These are phyloP conservation scores for Auricularia auricula-judae DNA, from an alignment of 768 basidiomycete species.

Conservation along the genomic window DNA sequence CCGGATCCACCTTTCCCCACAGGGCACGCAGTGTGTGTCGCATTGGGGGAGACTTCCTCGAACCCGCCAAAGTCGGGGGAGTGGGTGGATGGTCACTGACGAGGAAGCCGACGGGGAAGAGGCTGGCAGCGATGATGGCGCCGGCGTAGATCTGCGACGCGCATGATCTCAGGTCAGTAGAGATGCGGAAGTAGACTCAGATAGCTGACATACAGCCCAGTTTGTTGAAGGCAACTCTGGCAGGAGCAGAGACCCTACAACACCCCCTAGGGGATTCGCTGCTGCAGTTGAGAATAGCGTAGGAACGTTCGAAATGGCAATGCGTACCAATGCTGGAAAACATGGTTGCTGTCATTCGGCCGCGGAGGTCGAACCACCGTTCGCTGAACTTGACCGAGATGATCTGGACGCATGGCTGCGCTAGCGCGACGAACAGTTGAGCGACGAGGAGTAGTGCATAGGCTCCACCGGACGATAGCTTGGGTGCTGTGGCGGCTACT, in stretches of 20 bases:
- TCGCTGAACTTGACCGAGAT: slow-evolving; percentile 75
- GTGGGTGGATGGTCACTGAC: slow-evolving; percentile 56
- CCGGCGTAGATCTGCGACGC: slow-evolving; percentile 49
- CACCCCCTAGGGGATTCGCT: slow-evolving; percentile 68
- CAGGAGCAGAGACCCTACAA: slow-evolving; percentile 61
- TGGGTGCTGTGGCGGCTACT: slow-evolving; percentile 52
- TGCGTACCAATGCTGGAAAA: slow-evolving; percentile 34
- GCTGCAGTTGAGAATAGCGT: neutral
- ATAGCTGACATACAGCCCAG: slow-evolving; percentile 38
- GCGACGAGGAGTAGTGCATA: slow-evolving; percentile 62
- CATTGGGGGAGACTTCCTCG: neutral
- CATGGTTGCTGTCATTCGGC: slow-evolving; percentile 72
- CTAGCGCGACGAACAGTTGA: slow-evolving; percentile 57
- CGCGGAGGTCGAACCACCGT: slow-evolving; percentile 68
- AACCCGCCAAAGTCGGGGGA: slow-evolving; percentile 35
- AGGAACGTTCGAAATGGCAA: slow-evolving; percentile 13
- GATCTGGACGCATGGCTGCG: slow-evolving; percentile 67
- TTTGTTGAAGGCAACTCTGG: slow-evolving; percentile 45
- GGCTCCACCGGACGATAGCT: slow-evolving; percentile 38
- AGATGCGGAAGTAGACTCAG: neutral
- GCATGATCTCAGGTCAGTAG: neutral
- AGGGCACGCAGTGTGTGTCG: neutral
- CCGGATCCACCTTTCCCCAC: slow-evolving; percentile 16
- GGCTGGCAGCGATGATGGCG: slow-evolving; percentile 57
- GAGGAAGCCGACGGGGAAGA: slow-evolving; percentile 45